These are phyloP conservation scores for Globisporangium recalcitrans DNA, from an alignment of 352 stramenopile genomes.

Conservation along the genomic window DNA sequence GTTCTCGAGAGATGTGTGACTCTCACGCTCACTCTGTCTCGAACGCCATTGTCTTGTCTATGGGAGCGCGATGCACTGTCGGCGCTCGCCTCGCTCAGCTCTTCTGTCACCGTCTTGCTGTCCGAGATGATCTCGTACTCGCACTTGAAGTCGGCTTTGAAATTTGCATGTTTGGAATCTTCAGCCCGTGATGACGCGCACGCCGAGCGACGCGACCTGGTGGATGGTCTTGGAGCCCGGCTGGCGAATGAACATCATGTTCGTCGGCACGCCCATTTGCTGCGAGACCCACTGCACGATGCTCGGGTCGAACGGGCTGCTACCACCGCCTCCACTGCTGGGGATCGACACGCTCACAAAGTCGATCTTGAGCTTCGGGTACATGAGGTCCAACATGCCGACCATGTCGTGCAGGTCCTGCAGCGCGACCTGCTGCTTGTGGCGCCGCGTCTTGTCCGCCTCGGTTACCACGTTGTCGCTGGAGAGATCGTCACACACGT, in stretches of 20 bases:
- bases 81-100: not conserved
- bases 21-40: not conserved
- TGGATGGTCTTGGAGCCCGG: slow-evolving; percentile 87
- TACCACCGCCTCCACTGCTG: slow-evolving; percentile 19
- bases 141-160: slow-evolving; percentile 13
- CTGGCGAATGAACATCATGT: slow-evolving; percentile 94
- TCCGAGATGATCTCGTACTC: slow-evolving; percentile 65
- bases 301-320: slow-evolving; percentile 62
- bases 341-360: slow-evolving; percentile 54
- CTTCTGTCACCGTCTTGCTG: slow-evolving; percentile 42
- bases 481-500: slow-evolving; percentile 54
- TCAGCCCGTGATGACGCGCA: slow-evolving; percentile 85
- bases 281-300: slow-evolving; percentile 84
- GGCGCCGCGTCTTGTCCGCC: slow-evolving; percentile 26
- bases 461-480: slow-evolving; percentile 29
- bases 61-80: slow-evolving; percentile 5
- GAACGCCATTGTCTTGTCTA: not conserved
- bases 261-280: slow-evolving; percentile 71
- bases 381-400: slow-evolving; percentile 84
- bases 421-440: slow-evolving; percentile 34
- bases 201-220: slow-evolving; percentile 78
- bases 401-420: slow-evolving; percentile 76
- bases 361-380: slow-evolving; percentile 91
- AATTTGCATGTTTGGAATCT: not conserved
- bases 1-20: no score